These are phyloP conservation scores for Nothopassalora personata DNA, from an alignment of 2,329 filamentous ascomycete species.

Conservation along the genomic window DNA sequence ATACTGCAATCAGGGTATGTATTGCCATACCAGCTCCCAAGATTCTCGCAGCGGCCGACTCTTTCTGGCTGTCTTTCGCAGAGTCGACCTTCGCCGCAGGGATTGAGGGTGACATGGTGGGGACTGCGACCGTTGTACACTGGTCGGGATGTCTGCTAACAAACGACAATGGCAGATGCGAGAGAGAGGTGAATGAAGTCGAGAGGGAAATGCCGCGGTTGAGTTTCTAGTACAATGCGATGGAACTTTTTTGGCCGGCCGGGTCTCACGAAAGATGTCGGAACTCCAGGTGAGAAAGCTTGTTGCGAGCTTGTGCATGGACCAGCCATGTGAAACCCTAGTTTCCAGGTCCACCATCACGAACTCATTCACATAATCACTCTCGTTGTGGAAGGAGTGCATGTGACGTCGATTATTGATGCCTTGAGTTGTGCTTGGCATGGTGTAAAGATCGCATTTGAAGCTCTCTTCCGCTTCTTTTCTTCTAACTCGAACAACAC, in stretches of 20 bases:
- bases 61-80: constrained; percentile 59
- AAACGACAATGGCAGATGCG: background rate
- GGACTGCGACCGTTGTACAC: background rate
- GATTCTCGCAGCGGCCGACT: constrained; percentile 82
- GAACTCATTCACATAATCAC: background rate
- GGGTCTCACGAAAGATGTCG: background rate
- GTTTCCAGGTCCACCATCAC: background rate
- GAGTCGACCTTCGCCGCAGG: constrained; percentile 20
- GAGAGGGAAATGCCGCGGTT: background rate
- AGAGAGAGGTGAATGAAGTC: background rate
- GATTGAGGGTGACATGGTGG: constrained; percentile 26
- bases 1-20: background rate
- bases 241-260: background rate
- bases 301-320: background rate
- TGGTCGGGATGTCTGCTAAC: background rate
- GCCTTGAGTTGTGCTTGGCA: background rate
- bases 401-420: background rate
- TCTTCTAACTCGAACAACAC: background rate
- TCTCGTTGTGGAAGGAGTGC: background rate
- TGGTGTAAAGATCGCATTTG: background rate
- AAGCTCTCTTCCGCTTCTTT: background rate
- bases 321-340: background rate
- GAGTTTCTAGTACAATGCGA: background rate
- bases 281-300: background rate
- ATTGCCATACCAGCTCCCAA: constrained; percentile 77